Evolutionary conservation across 1,139 yeast species (phyloP).

Genomic region (Lodderomyces oxycetoniae): DNA sequence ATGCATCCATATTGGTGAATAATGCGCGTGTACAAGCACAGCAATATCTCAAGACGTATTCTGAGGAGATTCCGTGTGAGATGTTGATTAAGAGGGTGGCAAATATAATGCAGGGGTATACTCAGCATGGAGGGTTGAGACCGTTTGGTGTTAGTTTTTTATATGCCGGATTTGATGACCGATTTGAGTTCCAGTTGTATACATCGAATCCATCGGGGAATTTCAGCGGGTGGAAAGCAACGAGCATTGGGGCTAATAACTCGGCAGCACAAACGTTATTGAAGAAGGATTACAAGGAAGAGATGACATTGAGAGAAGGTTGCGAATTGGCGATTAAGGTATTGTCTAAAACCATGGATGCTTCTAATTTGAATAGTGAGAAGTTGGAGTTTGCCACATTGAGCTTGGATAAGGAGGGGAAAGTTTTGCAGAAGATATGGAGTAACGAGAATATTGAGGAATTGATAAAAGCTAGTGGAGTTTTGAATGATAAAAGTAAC

Average conservation of each 20-base stretch:
- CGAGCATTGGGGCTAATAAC: conserved; percentile 94
- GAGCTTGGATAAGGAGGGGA: conserved; percentile 51
- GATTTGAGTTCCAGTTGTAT: conserved; percentile 85
- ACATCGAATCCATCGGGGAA: conserved; percentile 97
- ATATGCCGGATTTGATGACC: conserved; percentile 92
- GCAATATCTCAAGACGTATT: conserved; percentile 74
- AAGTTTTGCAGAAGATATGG: conserved; percentile 71
- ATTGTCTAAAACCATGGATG: conserved; percentile 90
- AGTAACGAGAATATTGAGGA: conserved; percentile 69
- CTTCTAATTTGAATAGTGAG: conserved; percentile 56
- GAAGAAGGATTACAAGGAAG: conserved; percentile 92
- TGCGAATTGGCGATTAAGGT: conserved; percentile 87
- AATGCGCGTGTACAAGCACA: conserved; percentile 87
- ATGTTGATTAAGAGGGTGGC: conserved; percentile 82
- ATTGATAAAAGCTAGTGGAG: conserved; percentile 70
- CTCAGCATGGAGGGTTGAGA: conserved; percentile 97
- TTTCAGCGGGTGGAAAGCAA: conserved; percentile 98
- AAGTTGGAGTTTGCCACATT: conserved; percentile 85
- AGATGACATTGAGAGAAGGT: conserved; percentile 70
- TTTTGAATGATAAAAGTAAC: conserved; percentile 43
- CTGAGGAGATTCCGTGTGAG: conserved; percentile 91
- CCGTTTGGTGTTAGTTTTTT: conserved; percentile 97
- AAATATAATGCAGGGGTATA: conserved; percentile 94
- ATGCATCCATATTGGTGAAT: conserved; percentile 87
- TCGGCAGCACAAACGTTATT: conserved; percentile 93